phyloP scores from a whole-genome alignment of 805 yeast genomes.

The Cyberlindnera mrakii region DNA sequence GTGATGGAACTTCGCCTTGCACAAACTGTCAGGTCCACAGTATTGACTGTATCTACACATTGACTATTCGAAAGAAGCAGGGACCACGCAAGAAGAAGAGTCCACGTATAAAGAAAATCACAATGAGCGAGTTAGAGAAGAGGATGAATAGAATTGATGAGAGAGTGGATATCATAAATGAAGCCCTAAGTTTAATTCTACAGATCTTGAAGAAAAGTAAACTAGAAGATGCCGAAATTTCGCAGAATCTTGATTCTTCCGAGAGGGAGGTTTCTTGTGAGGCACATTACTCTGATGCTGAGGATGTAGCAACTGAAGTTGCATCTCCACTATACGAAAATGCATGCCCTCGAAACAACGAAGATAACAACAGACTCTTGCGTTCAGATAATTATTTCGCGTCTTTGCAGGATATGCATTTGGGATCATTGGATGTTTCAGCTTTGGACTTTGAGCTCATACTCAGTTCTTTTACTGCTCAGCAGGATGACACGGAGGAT shows the following conservation, averaged over 20 bases:
- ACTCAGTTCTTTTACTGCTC: neutral
- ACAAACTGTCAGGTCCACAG: slow-evolving; percentile 81
- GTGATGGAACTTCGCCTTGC: slow-evolving; percentile 44
- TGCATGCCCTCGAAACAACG: neutral
- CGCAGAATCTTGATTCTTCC: neutral
- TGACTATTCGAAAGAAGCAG: too few relatives aligned
- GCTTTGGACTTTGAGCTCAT: slow-evolving; percentile 35
- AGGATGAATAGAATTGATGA: slow-evolving; percentile 15
- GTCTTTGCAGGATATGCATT: too few relatives aligned
- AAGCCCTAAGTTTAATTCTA: slow-evolving; percentile 10
- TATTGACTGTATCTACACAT: slow-evolving; percentile 66
- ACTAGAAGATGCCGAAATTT: slow-evolving; percentile 4
- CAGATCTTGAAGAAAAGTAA: slow-evolving; percentile 6
- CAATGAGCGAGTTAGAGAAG: slow-evolving; percentile 20
- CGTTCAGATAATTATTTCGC: slow-evolving; percentile 14
- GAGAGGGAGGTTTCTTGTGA: slow-evolving; percentile 1
- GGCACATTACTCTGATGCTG: slow-evolving; percentile 1
- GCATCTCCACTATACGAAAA: neutral
- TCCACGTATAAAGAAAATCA: slow-evolving; percentile 12
- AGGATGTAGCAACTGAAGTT: neutral
- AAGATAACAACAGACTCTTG: slow-evolving; percentile 1
- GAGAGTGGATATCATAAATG: slow-evolving; percentile 10
- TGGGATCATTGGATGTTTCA: too few relatives aligned
- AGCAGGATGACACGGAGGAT: neutral
- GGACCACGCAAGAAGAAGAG: slow-evolving; percentile 20